A percentile compares a stretch with the other conserved stretches of the same genome.
Evolutionary conservation across 192 early-diverging fungal genomes (phyloP).

Genomic region (Powellomyces hirtus): DNA sequence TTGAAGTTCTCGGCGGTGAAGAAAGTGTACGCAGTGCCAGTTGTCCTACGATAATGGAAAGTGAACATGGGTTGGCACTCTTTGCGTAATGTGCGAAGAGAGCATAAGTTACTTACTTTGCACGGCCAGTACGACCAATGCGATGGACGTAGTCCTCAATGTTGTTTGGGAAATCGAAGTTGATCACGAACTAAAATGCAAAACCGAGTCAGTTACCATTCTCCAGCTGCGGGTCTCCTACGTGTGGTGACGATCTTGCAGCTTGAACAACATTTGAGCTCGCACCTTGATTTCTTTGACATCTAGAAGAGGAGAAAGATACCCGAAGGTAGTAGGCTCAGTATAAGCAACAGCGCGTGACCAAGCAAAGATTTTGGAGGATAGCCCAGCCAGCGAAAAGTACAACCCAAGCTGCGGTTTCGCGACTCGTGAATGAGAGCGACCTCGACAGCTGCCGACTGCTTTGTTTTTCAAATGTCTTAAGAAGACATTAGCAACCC

Average conservation of each 20-base stretch:
- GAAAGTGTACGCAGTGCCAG: slow-evolving; percentile 59
- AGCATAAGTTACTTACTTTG: slow-evolving; percentile 35
- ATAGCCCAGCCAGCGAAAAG: too few species aligned
- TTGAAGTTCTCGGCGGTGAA: slow-evolving; percentile 58
- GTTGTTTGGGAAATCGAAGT: slow-evolving; percentile 94
- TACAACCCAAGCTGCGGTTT: too few species aligned
- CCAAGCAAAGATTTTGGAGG: too few species aligned
- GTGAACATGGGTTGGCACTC: background rate
- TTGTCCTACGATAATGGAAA: slow-evolving; percentile 30
- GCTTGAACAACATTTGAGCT: background rate
- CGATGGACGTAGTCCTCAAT: slow-evolving; percentile 91
- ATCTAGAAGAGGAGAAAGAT: slow-evolving; percentile 13
- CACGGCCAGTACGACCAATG: slow-evolving; percentile 69
- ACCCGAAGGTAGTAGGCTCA: background rate
- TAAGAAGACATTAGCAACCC: too few species aligned
- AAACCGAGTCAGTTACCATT: background rate
- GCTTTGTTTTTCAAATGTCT: too few species aligned
- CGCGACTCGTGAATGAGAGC: too few species aligned
- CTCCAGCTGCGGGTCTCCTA: too few species aligned
- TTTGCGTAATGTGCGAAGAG: too few species aligned
- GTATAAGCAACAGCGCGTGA: too few species aligned
- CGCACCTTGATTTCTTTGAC: slow-evolving; percentile 46
- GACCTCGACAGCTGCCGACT: too few species aligned
- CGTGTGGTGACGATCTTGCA: background rate
- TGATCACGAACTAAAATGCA: slow-evolving; percentile 65